Base-by-base conservation (phyloP, 805 yeast genomes). In the Saturnispora mendoncae region DNA sequence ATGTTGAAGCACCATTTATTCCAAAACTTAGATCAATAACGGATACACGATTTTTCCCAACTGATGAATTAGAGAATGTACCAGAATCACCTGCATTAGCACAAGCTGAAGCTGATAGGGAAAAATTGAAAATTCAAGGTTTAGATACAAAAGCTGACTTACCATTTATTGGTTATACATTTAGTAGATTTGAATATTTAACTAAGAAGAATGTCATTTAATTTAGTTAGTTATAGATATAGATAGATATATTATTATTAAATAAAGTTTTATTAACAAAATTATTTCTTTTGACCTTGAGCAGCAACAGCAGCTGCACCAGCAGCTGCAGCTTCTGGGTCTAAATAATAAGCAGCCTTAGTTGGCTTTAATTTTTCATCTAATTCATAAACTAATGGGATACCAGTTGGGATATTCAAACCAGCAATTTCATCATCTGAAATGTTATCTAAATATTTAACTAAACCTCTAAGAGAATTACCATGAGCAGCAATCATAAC, bases 301-400 rank as follows among this genome's bases (percentile, higher is more conserved):
- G 85, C 85, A 58, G 97, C 97, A 57, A 88, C 97, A 47, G 96
- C 96, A 62, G 97, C 97, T 53, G 97, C 97, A 76, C 97, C 97
- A 43, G 96, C 96, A 51, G 88, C 95, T 60, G 97, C 97, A 60
- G 97, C 97, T 73, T 86, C 97, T 60, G 97, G 97, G 72, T 88
- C 97, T 69, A 88, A 81, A 80, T 88, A 88, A 78, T 88, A 86
- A 56, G 94, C 79, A 55, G 86, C 83, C 80, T 87, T 87, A 63
- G 80, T 72, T 69, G 97, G 97, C 69, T 78, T 77, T 69, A 88
- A 78, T 60, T 75, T 62, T 41, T 74, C 82, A 65, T 88, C 96
- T 62, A 88, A 79, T 72, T 90, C 97, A 72, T 84, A 90, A 49
- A 90, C 96, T 70, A 88, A 79, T 63, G 97, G 97, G 54, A 88